Evolutionary conservation across 2,329 filamentous ascomycete species (phyloP), one percentile per base, ranked within the genome.

Genomic region (Zymoseptoria passerinii): DNA sequence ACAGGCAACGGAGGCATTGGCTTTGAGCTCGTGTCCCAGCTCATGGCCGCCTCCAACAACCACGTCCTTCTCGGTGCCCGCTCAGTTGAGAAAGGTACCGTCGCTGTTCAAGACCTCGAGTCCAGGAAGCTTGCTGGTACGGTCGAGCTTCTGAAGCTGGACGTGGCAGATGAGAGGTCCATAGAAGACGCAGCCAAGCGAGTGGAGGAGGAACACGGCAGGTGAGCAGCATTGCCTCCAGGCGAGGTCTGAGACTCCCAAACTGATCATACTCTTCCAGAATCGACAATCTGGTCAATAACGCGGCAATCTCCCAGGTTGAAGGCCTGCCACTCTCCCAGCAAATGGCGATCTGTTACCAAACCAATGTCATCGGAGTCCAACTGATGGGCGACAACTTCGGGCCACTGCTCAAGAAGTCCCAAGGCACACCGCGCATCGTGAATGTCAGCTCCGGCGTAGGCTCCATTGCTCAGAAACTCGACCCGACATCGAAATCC

Each of bases 1-100:
- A 6, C 49, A 61, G 66, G 61, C 44, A 81, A 77, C 63, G 74
- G 73, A 55, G 78, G 79, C 56, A 77, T 81, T 35, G 78, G 79
- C 29, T 74, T 74, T 58, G 77, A 76, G 57, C 71, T 77, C 6
- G 73, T 73, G 10, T 65, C 71, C 55, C 68, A 72, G 28, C 71
- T 75, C 3, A 70, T 77, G 6, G 60, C 72, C 16, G 62, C 59
- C n/a, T 61, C 63, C 10, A 74, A 74, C 61, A 56, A 56, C 16
- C 73, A 78, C 57, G 66, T 78, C 54, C 64, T 78, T 28, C 68
- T 78, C 19, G 72, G 69, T 19, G 64, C 64, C 48, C 72, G 77
- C n/a, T 73, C 69, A 27, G 5, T 65, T 8, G 68, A 74, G 27
- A 77, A 76, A 61, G 76, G 74, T 52, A 54, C 70, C n/a, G 66